Evolutionary conservation across 2,329 filamentous ascomycete genomes (phyloP).

Genomic region (Aspergillus fijiensis): DNA sequence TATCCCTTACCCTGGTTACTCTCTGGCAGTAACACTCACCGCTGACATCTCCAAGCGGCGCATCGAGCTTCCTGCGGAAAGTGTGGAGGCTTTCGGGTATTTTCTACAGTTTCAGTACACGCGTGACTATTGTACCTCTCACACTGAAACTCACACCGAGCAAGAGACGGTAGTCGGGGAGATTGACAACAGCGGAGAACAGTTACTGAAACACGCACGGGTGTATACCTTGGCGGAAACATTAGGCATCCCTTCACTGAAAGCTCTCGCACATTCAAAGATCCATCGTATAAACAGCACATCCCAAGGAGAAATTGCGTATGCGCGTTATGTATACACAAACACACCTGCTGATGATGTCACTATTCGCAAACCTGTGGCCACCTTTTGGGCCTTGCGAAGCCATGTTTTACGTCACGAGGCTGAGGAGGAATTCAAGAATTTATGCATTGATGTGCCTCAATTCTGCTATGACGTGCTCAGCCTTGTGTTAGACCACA

Average conservation of each 20-base stretch:
- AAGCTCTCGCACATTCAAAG: slow-evolving; percentile 77
- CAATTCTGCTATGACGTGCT: slow-evolving; percentile 93
- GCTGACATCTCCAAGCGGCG: slow-evolving; percentile 52
- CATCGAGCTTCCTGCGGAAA: slow-evolving; percentile 66
- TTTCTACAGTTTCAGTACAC: slow-evolving; percentile 85
- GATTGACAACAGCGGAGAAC: slow-evolving; percentile 74
- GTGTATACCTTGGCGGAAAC: slow-evolving; percentile 87
- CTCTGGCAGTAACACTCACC: neutral
- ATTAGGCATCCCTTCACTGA: slow-evolving; percentile 67
- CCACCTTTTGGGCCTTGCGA: slow-evolving; percentile 84
- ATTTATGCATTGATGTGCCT: slow-evolving; percentile 82
- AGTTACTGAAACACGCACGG: slow-evolving; percentile 83
- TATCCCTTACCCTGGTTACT: neutral
- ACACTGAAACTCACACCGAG: slow-evolving; percentile 60
- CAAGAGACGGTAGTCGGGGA: slow-evolving; percentile 62
- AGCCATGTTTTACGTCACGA: slow-evolving; percentile 80
- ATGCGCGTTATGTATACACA: slow-evolving; percentile 86
- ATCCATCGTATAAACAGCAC: slow-evolving; percentile 89
- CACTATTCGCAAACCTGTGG: slow-evolving; percentile 76
- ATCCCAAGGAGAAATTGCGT: slow-evolving; percentile 84
- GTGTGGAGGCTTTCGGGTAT: slow-evolving; percentile 72
- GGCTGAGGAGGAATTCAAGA: slow-evolving; percentile 80
- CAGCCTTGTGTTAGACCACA: slow-evolving; percentile 53
- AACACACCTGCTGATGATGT: slow-evolving; percentile 68
- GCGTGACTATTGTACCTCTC: slow-evolving; percentile 76